Evolutionary conservation across 495 filamentous ascomycete genomes (phyloP).

Genomic region (Pyrenula aspistea): DNA sequence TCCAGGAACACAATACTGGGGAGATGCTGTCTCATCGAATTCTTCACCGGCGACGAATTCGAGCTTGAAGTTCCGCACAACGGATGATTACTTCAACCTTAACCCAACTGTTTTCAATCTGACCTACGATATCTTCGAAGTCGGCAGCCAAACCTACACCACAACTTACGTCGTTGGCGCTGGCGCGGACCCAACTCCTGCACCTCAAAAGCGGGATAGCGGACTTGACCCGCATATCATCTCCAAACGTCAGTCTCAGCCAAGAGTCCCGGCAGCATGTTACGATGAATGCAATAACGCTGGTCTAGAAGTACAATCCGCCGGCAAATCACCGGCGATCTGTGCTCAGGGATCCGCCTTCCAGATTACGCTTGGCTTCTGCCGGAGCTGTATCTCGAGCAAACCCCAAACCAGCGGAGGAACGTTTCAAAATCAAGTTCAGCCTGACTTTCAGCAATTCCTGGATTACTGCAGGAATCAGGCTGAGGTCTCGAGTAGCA

Average conservation of each 20-base stretch:
- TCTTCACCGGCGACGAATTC: conserved; percentile 36
- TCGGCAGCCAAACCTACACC: conserved; percentile 1
- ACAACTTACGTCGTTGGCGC: background rate
- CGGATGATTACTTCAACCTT: conserved; percentile 51
- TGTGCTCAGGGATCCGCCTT: conserved; percentile 34
- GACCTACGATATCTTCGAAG: conserved; percentile 46
- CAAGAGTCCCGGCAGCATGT: conserved; percentile 29
- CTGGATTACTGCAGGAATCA: background rate
- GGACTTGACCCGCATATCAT: background rate
- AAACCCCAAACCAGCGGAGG: background rate
- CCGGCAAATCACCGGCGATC: conserved; percentile 32
- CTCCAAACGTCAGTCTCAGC: conserved; percentile 3
- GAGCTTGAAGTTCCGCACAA: conserved; percentile 5
- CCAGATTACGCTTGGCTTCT: conserved; percentile 16
- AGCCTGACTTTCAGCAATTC: background rate
- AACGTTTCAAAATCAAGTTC: background rate
- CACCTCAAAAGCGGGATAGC: background rate
- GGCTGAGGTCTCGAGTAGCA: background rate
- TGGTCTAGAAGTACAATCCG: conserved; percentile 26
- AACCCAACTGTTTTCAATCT: conserved; percentile 50
- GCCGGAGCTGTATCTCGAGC: conserved; percentile 12
- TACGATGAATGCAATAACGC: conserved; percentile 41
- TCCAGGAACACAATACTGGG: conserved; percentile 24
- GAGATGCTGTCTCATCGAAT: conserved; percentile 15
- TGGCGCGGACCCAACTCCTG: background rate